These are phyloP conservation scores for Tricholoma hemisulphureum DNA, from an alignment of 768 basidiomycete species.

Conservation along the genomic window DNA sequence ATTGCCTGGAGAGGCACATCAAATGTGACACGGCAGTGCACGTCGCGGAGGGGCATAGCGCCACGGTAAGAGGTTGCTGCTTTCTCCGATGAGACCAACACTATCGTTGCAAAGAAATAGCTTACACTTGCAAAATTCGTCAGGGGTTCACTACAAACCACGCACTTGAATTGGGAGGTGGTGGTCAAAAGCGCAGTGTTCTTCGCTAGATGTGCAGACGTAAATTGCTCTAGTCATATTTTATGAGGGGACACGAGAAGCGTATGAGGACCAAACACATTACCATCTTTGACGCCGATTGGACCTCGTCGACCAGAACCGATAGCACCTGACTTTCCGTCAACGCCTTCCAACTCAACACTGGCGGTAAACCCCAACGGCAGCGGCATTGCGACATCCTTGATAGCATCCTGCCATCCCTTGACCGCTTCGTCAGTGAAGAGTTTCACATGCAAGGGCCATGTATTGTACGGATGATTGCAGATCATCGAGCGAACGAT, in stretches of 20 bases:
- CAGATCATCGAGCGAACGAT: slow-evolving; percentile 64
- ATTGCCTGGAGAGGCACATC: slow-evolving; percentile 50
- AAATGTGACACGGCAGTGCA: slow-evolving; percentile 60
- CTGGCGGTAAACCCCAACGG: slow-evolving; percentile 52
- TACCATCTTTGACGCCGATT: slow-evolving; percentile 60
- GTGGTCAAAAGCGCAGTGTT: slow-evolving; percentile 41
- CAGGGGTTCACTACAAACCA: slow-evolving; percentile 45
- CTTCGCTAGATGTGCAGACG: slow-evolving; percentile 48
- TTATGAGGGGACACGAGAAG: background rate
- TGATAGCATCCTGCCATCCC: slow-evolving; percentile 45
- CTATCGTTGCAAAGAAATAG: slow-evolving; percentile 1
- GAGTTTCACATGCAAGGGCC: slow-evolving; percentile 74
- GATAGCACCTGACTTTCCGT: slow-evolving; percentile 54
- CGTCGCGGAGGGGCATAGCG: slow-evolving; percentile 50
- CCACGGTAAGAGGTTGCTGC: slow-evolving; percentile 50
- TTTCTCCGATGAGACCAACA: background rate
- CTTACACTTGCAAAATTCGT: slow-evolving; percentile 42
- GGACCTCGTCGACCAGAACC: slow-evolving; percentile 58
- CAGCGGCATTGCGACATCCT: slow-evolving; percentile 28
- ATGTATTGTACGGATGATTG: slow-evolving; percentile 63
- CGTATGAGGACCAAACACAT: slow-evolving; percentile 6
- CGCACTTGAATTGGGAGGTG: slow-evolving; percentile 37
- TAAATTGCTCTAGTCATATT: slow-evolving; percentile 43
- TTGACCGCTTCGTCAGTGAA: slow-evolving; percentile 64
- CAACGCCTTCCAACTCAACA: slow-evolving; percentile 66